Evolutionary conservation across 192 early-diverging fungal species (phyloP).

Genomic region (Entomortierella lignicola): DNA sequence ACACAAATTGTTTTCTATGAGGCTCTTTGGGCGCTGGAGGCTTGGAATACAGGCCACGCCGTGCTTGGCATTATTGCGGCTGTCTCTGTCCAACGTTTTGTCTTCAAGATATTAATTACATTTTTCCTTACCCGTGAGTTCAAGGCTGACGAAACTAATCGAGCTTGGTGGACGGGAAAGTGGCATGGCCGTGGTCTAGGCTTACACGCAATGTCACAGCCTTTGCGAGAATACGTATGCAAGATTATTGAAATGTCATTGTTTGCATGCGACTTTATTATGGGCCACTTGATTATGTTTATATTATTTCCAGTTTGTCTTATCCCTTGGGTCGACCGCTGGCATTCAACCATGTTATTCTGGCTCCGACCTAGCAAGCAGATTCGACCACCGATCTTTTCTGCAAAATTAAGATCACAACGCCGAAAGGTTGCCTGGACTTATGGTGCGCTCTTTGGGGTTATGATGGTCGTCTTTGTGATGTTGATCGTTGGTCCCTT

Average conservation of each 20-base stretch:
- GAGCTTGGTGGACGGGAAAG: conserved; percentile 89
- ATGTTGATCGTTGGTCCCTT: conserved; percentile 74
- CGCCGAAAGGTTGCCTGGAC: conserved; percentile 71
- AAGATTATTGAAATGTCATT: conserved; percentile 88
- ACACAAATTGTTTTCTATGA: conserved; percentile 72
- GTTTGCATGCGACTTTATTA: conserved; percentile 83
- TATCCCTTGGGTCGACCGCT: conserved; percentile 77
- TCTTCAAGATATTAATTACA: conserved; percentile 76
- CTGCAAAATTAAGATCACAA: conserved; percentile 70
- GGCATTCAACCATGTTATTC: conserved; percentile 85
- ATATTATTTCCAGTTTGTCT: conserved; percentile 77
- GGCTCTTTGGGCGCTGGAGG: conserved; percentile 74
- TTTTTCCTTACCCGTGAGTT: conserved; percentile 84
- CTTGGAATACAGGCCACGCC: conserved; percentile 70
- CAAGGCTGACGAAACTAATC: conserved; percentile 84
- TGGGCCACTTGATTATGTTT: conserved; percentile 83
- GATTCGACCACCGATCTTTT: conserved; percentile 79
- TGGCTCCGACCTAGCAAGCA: conserved; percentile 86
- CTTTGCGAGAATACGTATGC: conserved; percentile 83
- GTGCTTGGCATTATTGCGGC: conserved; percentile 75
- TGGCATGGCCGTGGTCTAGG: conserved; percentile 84
- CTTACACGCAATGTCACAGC: conserved; percentile 68
- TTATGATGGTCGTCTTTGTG: conserved; percentile 71
- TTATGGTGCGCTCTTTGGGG: conserved; percentile 76
- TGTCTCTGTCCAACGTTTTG: conserved; percentile 73